Evolutionary conservation across 1,284 basidiomycete genomes (phyloP).

Genomic region (Ceratobasidium sp.): DNA sequence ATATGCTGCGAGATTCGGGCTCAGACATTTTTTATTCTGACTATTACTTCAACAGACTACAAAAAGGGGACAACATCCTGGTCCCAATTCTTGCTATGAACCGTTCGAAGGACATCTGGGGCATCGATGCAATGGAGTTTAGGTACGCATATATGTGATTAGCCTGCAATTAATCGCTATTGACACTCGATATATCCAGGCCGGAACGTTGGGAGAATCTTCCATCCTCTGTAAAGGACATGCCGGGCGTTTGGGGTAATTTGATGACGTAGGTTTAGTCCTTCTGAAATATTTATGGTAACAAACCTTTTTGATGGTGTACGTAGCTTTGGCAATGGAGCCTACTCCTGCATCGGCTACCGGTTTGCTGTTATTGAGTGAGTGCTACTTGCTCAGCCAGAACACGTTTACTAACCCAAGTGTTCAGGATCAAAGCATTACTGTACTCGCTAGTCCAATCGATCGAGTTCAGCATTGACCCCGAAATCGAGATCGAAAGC

Average conservation of each 20-base stretch:
- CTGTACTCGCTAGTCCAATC: conserved; percentile 51
- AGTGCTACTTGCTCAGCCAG: conserved; percentile 47
- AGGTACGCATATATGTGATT: conserved; percentile 43
- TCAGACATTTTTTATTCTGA: neutral
- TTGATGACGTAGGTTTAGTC: conserved; percentile 66
- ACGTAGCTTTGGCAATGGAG: conserved; percentile 53
- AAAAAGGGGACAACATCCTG: conserved; percentile 63
- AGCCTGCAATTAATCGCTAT: neutral
- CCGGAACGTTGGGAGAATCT: conserved; percentile 71
- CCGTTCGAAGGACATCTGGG: conserved; percentile 56
- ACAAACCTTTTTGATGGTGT: neutral
- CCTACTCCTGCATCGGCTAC: conserved; percentile 71
- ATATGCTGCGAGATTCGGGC: neutral
- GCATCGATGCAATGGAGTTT: conserved; percentile 63
- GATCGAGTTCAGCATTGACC: conserved; percentile 51
- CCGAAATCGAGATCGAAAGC: conserved; percentile 35
- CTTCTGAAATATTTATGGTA: too few relatives aligned
- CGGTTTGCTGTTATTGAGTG: conserved; percentile 78
- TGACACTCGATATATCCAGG: conserved; percentile 52
- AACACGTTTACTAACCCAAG: conserved; percentile 41
- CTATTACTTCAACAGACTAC: conserved; percentile 53
- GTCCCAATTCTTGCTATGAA: conserved; percentile 67
- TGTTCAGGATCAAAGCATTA: conserved; percentile 54
- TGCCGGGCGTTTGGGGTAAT: conserved; percentile 73
- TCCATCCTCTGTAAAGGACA: conserved; percentile 61